phyloP scores from a whole-genome alignment of 257 asterid species.

The Capsicum pubescens region DNA sequence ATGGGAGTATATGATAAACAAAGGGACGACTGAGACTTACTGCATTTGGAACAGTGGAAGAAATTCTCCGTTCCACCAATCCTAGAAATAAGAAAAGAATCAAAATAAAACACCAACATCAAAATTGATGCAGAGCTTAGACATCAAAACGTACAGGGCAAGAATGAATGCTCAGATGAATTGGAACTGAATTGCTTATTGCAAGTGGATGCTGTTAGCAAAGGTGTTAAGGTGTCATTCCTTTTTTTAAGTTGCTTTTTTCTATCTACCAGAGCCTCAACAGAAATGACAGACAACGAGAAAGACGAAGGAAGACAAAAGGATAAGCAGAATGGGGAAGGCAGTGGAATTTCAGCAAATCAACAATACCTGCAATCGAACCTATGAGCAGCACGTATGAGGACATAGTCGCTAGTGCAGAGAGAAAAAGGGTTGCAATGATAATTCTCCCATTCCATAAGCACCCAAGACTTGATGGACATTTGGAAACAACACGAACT shows the following conservation, averaged over 20 bases:
- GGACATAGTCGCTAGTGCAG: constrained; percentile 34
- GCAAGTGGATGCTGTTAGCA: background rate
- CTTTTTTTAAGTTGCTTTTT: background rate
- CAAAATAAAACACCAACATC: background rate
- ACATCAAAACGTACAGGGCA: background rate
- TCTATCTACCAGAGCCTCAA: background rate
- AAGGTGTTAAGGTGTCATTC: background rate
- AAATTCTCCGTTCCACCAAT: constrained; percentile 73
- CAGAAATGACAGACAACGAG: background rate
- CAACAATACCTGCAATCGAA: constrained; percentile 63
- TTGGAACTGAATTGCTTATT: background rate
- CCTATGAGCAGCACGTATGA: constrained; percentile 38
- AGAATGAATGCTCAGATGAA: constrained; percentile 16
- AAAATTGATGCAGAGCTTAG: background rate
- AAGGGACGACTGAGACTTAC: constrained; percentile 43
- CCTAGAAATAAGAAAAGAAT: constrained; percentile 44
- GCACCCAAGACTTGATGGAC: constrained; percentile 58
- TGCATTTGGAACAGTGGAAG: constrained; percentile 70
- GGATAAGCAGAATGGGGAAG: background rate
- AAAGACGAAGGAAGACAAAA: background rate
- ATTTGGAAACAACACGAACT: constrained; percentile 53
- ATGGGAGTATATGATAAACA: background rate
- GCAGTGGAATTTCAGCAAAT: background rate
- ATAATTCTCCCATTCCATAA: constrained; percentile 57
- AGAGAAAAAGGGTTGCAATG: constrained; percentile 50